Evolutionary conservation across 2,329 filamentous ascomycete species (phyloP).

Genomic region (Fusarium guadeloupense): DNA sequence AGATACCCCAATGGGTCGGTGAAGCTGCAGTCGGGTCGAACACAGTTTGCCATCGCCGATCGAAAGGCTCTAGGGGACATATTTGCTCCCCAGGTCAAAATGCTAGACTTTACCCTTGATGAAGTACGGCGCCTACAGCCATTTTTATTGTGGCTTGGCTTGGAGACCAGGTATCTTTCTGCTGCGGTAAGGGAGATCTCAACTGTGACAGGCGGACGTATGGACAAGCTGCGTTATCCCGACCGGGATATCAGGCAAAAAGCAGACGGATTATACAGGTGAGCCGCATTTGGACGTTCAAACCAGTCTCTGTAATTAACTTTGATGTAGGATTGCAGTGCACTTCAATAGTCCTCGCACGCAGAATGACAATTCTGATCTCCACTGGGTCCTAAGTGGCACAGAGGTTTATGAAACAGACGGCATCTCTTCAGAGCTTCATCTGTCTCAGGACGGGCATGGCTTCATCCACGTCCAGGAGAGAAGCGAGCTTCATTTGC

Average conservation of each 20-base stretch:
- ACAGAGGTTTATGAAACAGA: slow-evolving; percentile 45
- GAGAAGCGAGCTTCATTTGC: slow-evolving; percentile 43
- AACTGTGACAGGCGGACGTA: slow-evolving; percentile 28
- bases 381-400: slow-evolving; percentile 24
- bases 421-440: slow-evolving; percentile 42
- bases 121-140: slow-evolving; percentile 44
- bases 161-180: slow-evolving; percentile 48
- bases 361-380: background rate
- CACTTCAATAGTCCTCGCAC: slow-evolving; percentile 36
- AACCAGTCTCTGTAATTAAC: rapidly evolving
- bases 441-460: slow-evolving; percentile 42
- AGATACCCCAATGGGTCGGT: slow-evolving; percentile 28
- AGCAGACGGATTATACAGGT: slow-evolving; percentile 49
- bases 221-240: slow-evolving; percentile 32
- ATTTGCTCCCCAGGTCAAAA: slow-evolving; percentile 44
- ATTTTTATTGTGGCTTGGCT: slow-evolving; percentile 48
- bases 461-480: slow-evolving; percentile 26
- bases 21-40: slow-evolving; percentile 13
- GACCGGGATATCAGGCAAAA: slow-evolving; percentile 43
- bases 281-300: background rate
- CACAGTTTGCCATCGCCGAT: slow-evolving; percentile 49
- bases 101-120: slow-evolving; percentile 50
- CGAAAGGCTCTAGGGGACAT: slow-evolving; percentile 39
- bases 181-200: slow-evolving; percentile 47
- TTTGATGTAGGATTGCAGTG: slow-evolving; percentile 27